Base-by-base conservation (phyloP, 176 grass and related monocot species). In the Thinopyrum elongatum region DNA sequence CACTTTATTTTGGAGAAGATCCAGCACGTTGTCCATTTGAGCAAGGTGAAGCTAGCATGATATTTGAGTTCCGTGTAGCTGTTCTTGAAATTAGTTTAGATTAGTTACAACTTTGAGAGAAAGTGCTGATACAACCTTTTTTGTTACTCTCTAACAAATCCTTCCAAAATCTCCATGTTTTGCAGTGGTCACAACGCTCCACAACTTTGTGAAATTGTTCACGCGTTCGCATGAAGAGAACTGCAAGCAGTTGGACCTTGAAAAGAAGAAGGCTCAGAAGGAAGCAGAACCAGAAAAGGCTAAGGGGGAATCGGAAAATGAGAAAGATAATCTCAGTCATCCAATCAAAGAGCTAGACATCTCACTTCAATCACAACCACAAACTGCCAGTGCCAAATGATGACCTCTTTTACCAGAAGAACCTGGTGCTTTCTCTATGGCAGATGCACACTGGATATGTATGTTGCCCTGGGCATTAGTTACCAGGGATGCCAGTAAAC, bases 1-100 rank as follows among this genome's bases (percentile, higher is more conserved):
- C 97, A 73, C 93, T 93, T 80, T 99, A 99, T 92, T 99, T 99
- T 92, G 97, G 97, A 82, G 97, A 99, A 93, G 97, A 96, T 83
- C 97, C 97, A 68, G 79, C 84, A 5, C 81, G 92, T 35, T 99
- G 97, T 79, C 93, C 97, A 78, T 99, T 99, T 79, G 97, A 99
- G 71, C 97, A 99, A 96, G 97, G 97, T 99, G 58, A 69, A 55
- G 62, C 65, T 82, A 73, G 19, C 59, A 81, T 80, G 78, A 38
- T 31, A 25, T 88, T 91, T 12, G 60, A 75, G 78, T 77, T 73
- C 60, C 29, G 4, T 70, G 31, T 29, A 49, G 27, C 19, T 73
- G 22, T 75, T 78, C 28, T 26, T 26, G 47, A 87, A 80, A 61
- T 78, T 77, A 19, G 71, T 78, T 77, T 35, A 49, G 25, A 74